phyloP scores from a whole-genome alignment of 306 rosid species.

The Ceratonia siliqua region DNA sequence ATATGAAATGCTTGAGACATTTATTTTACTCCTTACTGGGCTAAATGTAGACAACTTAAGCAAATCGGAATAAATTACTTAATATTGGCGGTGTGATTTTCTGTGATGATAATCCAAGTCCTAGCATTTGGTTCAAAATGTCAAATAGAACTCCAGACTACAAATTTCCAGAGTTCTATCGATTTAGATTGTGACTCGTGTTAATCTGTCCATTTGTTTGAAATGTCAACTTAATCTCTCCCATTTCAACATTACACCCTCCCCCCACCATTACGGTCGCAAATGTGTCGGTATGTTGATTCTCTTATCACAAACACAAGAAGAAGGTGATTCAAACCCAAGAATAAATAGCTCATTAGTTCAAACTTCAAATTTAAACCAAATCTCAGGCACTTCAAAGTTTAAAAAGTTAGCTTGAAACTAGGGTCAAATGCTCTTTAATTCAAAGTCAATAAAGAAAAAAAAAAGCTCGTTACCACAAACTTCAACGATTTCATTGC shows the following conservation, averaged over 20 bases:
- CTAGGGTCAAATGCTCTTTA: neutral
- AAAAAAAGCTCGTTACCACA: neutral
- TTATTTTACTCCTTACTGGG: too few species aligned
- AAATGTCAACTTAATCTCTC: too few species aligned
- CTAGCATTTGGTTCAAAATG: too few species aligned
- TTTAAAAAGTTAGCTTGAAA: neutral
- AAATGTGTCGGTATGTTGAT: too few species aligned
- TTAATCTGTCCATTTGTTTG: neutral
- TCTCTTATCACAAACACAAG: too few species aligned
- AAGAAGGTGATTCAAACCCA: too few species aligned
- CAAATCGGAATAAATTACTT: too few species aligned
- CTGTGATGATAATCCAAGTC: too few species aligned
- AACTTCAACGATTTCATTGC: slow-evolving; percentile 1
- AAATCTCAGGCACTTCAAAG: neutral
- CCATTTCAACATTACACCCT: neutral
- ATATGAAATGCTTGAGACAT: too few species aligned
- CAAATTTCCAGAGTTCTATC: neutral
- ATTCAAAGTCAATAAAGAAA: neutral
- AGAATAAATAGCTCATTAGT: neutral
- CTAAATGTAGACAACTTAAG: too few species aligned
- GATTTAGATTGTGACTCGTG: neutral
- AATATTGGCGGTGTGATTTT: too few species aligned
- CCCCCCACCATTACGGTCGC: too few species aligned
- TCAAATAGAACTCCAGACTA: neutral
- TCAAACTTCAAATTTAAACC: neutral